phyloP scores from a whole-genome alignment of 2,329 filamentous ascomycete genomes.

The Cylindrodendrum hubeiense region DNA sequence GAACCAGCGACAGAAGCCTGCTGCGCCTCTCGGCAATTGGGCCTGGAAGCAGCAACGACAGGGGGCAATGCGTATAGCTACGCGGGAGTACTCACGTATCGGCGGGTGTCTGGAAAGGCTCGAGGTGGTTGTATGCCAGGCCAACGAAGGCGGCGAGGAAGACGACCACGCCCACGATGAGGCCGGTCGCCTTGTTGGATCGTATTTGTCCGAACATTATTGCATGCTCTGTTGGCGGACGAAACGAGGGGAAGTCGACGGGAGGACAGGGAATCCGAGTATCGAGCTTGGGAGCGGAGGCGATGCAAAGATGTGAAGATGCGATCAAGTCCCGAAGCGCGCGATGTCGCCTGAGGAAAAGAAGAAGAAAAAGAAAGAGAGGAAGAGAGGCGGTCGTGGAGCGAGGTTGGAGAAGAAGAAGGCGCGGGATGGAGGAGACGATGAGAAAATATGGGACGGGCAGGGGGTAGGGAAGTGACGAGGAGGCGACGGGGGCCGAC shows the following conservation, averaged over 20 bases:
- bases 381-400: conserved; percentile 31
- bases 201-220: conserved; percentile 49
- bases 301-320: conserved; percentile 31
- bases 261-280: neutral
- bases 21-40: neutral
- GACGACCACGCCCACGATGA: conserved; percentile 47
- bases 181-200: conserved; percentile 46
- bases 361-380: conserved; percentile 26
- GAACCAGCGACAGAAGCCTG: neutral
- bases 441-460: conserved; percentile 9
- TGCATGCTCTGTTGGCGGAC: conserved; percentile 38
- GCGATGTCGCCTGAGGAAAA: conserved; percentile 27
- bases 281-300: conserved; percentile 22
- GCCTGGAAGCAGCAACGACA: neutral
- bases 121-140: conserved; percentile 50
- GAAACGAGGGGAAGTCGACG: conserved; percentile 6
- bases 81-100: conserved; percentile 37
- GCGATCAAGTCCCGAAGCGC: conserved; percentile 32
- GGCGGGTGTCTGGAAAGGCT: conserved; percentile 43
- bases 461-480: conserved; percentile 20
- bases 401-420: conserved; percentile 24
- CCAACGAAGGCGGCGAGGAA: conserved; percentile 49
- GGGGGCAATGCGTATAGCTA: neutral
- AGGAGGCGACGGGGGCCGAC: conserved; percentile 3
- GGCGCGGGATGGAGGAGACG: conserved; percentile 29